Evolutionary conservation across 441 rosid species (phyloP).

Genomic region (Breynia disticha): DNA sequence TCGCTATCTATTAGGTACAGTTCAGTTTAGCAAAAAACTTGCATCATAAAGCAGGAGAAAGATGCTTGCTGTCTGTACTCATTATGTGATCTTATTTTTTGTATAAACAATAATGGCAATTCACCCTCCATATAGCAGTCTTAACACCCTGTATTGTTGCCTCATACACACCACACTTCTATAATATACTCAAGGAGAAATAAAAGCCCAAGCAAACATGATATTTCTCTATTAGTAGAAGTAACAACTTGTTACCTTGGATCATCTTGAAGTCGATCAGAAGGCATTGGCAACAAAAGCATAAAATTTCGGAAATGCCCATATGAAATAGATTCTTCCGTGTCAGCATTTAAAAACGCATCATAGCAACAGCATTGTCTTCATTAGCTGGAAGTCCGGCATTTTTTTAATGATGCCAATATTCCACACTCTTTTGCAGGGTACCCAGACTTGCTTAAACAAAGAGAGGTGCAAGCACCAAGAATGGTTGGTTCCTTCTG

Average conservation of each 20-base stretch:
- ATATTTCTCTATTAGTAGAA: conserved; percentile 2
- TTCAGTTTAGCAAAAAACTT: too few relatives aligned
- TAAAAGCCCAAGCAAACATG: too few relatives aligned
- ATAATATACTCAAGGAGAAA: too few relatives aligned
- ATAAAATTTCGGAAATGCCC: conserved; percentile 97
- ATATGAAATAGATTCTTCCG: conserved; percentile 87
- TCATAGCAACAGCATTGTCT: conserved; percentile 94
- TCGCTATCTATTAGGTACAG: conserved; percentile 4
- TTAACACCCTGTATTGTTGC: too few relatives aligned
- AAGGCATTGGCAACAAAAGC: conserved; percentile 91
- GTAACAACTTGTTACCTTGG: conserved; percentile 54
- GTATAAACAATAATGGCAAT: too few relatives aligned
- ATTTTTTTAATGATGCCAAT: conserved; percentile 70
- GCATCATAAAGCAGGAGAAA: too few relatives aligned
- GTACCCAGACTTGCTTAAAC: conserved; percentile 96
- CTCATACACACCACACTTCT: too few relatives aligned
- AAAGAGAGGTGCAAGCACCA: conserved; percentile 88
- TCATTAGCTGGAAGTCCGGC: conserved; percentile 97
- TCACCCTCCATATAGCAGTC: too few relatives aligned
- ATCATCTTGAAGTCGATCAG: conserved; percentile 88
- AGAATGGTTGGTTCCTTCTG: conserved; percentile 95
- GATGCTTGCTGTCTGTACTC: too few relatives aligned
- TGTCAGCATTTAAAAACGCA: conserved; percentile 83
- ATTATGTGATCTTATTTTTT: too few relatives aligned
- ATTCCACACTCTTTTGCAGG: conserved; percentile 89